A percentile compares a stretch with the other conserved stretches of the same genome.
Conservation (phyloP, 2,329 filamentous ascomycete genomes). For the Curvularia sp. region DNA sequence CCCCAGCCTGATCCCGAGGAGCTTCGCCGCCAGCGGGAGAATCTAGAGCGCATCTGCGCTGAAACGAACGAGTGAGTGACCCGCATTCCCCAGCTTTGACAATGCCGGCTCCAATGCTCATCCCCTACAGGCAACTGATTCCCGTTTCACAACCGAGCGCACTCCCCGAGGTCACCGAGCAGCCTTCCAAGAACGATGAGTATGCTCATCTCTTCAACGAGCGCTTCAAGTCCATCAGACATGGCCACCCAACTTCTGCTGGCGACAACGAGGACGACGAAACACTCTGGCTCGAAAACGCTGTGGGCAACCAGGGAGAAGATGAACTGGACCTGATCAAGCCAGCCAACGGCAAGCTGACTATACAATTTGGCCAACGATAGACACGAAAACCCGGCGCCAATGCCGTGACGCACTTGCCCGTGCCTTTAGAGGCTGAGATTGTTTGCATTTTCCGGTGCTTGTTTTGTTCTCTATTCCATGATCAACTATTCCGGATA, state of each 20-base stretch:
- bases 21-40: slow-evolving; percentile 57
- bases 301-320: slow-evolving; percentile 35
- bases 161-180: slow-evolving; percentile 49
- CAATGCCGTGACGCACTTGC: slow-evolving; percentile 12
- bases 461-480: slow-evolving; percentile 32
- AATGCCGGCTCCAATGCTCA: slow-evolving; percentile 18
- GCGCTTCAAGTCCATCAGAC: slow-evolving; percentile 46
- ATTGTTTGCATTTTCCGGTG: slow-evolving; percentile 32
- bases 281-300: slow-evolving; percentile 44
- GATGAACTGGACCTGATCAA: slow-evolving; percentile 30
- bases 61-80: slow-evolving; percentile 56
- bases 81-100: not conserved
- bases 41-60: slow-evolving; percentile 58
- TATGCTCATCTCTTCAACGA: slow-evolving; percentile 54
- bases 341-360: slow-evolving; percentile 44
- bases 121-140: slow-evolving; percentile 57
- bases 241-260: slow-evolving; percentile 33
- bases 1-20: slow-evolving; percentile 59
- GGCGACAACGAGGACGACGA: slow-evolving; percentile 44
- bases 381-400: slow-evolving; percentile 17
- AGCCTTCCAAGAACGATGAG: slow-evolving; percentile 43
- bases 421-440: slow-evolving; percentile 12
- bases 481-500: slow-evolving; percentile 34
- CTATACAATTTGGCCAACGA: slow-evolving; percentile 47
- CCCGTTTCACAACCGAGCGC: slow-evolving; percentile 57